A percentile compares a stretch with the other conserved stretches of the same genome.
Evolutionary conservation across 441 rosid genomes (phyloP).

Genomic region (Gossypium trilobum): DNA sequence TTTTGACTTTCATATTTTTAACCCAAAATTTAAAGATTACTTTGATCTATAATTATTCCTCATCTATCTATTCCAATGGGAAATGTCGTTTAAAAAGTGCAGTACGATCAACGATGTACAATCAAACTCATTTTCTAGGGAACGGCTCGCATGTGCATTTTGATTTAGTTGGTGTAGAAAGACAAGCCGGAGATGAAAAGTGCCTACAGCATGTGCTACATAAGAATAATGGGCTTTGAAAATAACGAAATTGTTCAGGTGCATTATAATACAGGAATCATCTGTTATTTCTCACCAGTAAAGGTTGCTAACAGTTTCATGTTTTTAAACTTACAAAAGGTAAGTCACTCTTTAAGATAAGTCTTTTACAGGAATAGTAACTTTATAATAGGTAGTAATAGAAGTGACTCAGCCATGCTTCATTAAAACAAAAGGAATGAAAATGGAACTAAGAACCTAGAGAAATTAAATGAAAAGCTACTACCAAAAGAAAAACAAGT

Average conservation of each 20-base stretch:
- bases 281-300: background rate
- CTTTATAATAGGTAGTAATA: background rate
- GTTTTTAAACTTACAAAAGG: background rate
- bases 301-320: background rate
- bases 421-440: background rate
- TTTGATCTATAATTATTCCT: background rate
- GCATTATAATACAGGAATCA: background rate
- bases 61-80: background rate
- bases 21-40: background rate
- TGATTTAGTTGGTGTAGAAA: background rate
- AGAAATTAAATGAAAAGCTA: background rate
- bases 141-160: background rate
- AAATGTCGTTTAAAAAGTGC: background rate
- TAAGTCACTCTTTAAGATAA: background rate
- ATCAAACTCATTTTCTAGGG: background rate
- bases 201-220: background rate
- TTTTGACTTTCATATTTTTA: background rate
- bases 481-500: background rate
- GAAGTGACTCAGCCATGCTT: background rate
- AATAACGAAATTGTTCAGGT: background rate
- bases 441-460: background rate
- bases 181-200: background rate
- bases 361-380: background rate
- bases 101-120: background rate
- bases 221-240: background rate